phyloP scores from a whole-genome alignment of 2,329 filamentous ascomycete species.

The Trichocomaceae sp. region DNA sequence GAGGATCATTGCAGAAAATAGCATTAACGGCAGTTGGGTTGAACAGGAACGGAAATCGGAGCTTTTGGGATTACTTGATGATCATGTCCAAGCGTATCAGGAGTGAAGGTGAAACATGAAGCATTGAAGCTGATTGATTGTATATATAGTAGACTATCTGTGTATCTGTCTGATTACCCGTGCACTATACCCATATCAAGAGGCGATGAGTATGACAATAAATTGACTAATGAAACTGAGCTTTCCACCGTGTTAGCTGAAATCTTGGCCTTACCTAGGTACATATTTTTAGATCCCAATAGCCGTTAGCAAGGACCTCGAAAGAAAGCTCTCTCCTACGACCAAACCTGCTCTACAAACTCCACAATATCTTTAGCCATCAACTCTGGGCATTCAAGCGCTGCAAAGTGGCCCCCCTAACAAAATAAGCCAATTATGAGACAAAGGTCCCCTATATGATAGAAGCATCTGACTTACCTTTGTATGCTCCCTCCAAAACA shows the following conservation, averaged over 20 bases:
- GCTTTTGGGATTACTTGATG: conserved; percentile 40
- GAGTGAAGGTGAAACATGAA: too few species aligned
- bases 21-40: conserved; percentile 66
- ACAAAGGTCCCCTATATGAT: not conserved
- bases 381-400: conserved; percentile 36
- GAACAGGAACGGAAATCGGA: conserved; percentile 54
- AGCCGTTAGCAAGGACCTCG: not conserved
- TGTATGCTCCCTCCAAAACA: conserved; percentile 31
- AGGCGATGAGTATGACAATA: not conserved
- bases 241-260: too few species aligned
- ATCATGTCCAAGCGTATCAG: conserved; percentile 25
- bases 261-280: not conserved
- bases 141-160: not conserved
- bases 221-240: not conserved
- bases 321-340: not conserved
- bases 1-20: conserved; percentile 55
- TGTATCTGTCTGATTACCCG: not conserved
- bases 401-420: conserved; percentile 52
- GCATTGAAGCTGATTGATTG: not conserved
- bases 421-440: not conserved
- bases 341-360: conserved; percentile 29
- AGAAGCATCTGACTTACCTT: conserved; percentile 19
- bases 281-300: not conserved
- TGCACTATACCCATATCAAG: not conserved
- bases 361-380: conserved; percentile 40